These are phyloP conservation scores for Paraphaeosphaeria minitans DNA, from an alignment of 2,329 filamentous ascomycete species.

Conservation along the genomic window DNA sequence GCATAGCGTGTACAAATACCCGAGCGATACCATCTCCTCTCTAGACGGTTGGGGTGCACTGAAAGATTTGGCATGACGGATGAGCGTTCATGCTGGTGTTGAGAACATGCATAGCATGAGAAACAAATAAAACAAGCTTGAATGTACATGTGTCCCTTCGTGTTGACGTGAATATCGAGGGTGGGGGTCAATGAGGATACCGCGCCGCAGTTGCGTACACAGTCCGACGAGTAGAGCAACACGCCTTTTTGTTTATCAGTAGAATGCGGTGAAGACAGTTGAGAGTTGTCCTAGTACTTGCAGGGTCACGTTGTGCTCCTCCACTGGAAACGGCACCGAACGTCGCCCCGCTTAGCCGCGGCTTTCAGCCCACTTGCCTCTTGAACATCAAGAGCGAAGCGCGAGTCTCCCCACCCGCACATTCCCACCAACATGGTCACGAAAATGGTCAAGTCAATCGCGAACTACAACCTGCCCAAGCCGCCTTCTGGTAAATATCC, in stretches of 20 bases:
- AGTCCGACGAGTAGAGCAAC: background rate
- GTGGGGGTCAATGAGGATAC: no score
- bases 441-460: background rate
- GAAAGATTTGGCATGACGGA: background rate
- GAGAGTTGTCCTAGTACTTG: background rate
- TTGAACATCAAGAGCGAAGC: background rate
- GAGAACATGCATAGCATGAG: background rate
- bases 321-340: background rate
- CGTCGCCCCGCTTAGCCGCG: background rate
- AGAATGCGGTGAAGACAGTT: background rate
- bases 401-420: background rate
- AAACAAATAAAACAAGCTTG: background rate
- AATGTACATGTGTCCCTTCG: background rate
- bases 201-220: no score
- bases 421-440: background rate
- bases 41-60: background rate
- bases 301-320: background rate
- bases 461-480: background rate
- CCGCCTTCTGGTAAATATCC: constrained; percentile 64
- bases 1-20: background rate
- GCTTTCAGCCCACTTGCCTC: background rate
- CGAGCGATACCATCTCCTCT: background rate
- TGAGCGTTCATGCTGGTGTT: background rate
- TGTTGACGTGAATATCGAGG: no score
- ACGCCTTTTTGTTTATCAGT: background rate